Evolutionary conservation across 305 asterid species (phyloP).

Genomic region (Andrographis paniculata): DNA sequence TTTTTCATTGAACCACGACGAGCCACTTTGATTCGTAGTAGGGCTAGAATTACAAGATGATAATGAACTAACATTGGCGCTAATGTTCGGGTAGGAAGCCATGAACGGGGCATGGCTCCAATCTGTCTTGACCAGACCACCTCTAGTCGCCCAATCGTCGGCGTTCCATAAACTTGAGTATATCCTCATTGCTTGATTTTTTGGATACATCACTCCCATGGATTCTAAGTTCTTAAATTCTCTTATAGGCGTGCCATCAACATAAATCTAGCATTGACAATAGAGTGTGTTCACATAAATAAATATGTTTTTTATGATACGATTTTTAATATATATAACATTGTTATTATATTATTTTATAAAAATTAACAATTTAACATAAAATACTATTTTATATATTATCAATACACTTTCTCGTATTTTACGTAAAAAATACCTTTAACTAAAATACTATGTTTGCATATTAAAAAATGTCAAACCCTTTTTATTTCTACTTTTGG

Average conservation of each 20-base stretch:
- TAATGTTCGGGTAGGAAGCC: conserved; percentile 36
- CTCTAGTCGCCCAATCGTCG: conserved; percentile 48
- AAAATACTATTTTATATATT: no score
- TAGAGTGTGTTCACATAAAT: no score
- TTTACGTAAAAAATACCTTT: no score
- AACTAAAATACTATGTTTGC: no score
- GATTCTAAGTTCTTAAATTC: conserved; percentile 36
- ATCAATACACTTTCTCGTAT: no score
- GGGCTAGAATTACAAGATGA: conserved; percentile 19
- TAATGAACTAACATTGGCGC: conserved; percentile 31
- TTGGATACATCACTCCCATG: conserved; percentile 33
- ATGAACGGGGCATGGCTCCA: conserved; percentile 50
- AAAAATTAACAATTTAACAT: no score
- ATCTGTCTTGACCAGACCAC: conserved; percentile 38
- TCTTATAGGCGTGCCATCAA: conserved; percentile 42
- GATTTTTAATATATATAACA: no score
- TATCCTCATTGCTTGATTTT: conserved; percentile 47
- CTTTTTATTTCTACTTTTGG: no score
- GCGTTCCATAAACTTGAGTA: conserved; percentile 54
- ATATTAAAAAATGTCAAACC: no score
- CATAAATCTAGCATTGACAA: conserved; percentile 38
- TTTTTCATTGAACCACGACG: conserved; percentile 32
- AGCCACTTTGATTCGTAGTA: conserved; percentile 11
- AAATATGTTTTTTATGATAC: no score
- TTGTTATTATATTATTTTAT: no score